Evolutionary conservation across 305 asterid genomes (phyloP).

Genomic region (Solanum hybrid): DNA sequence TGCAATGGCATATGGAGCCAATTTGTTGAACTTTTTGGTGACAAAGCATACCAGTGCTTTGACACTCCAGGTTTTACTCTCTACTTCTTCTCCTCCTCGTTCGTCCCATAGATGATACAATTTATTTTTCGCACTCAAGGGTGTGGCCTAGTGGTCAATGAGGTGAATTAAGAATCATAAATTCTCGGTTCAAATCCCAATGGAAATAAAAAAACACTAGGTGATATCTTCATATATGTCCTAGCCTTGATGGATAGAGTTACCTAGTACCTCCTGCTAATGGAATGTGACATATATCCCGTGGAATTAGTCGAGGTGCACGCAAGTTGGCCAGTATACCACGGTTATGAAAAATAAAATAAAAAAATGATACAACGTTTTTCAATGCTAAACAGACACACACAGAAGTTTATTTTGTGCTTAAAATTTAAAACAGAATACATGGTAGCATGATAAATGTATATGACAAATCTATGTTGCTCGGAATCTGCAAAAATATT

Average conservation of each 20-base stretch:
- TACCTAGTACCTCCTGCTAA: background rate
- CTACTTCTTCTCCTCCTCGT: background rate
- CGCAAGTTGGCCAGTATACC: background rate
- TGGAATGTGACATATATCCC: background rate
- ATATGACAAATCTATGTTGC: background rate
- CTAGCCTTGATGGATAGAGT: background rate
- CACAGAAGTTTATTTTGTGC: background rate
- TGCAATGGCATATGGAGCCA: conserved; percentile 85
- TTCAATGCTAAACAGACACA: background rate
- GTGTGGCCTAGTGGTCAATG: background rate
- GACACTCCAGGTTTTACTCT: conserved; percentile 72
- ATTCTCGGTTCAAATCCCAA: background rate
- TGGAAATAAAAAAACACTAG: background rate
- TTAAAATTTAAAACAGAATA: background rate
- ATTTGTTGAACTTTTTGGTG: conserved; percentile 87
- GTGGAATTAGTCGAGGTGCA: background rate
- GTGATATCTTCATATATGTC: background rate
- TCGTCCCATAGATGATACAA: background rate
- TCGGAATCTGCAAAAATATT: background rate
- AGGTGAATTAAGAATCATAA: background rate
- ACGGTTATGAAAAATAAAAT: background rate
- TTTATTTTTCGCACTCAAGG: background rate
- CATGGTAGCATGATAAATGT: background rate
- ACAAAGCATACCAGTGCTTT: conserved; percentile 94
- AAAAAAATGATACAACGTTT: background rate